These are phyloP conservation scores for Eimeria falciformis DNA, from an alignment of 169 alveolate genomes.

Conservation along the genomic window DNA sequence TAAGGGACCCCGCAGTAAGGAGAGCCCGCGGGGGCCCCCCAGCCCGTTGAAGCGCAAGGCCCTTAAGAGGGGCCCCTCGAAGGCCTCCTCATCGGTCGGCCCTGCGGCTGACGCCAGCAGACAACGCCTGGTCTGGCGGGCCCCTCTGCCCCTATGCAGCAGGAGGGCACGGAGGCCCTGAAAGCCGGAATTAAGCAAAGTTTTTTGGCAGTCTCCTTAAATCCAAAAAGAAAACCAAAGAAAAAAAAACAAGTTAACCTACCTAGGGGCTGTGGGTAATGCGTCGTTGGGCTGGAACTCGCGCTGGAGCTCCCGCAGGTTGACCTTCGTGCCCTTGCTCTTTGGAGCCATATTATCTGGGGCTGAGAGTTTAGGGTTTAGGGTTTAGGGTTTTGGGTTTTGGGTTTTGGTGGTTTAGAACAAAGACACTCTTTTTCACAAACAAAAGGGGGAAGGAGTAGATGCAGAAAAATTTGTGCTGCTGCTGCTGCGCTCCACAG, in stretches of 20 bases:
- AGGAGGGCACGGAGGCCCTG: neutral
- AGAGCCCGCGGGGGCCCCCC: constrained; percentile 1
- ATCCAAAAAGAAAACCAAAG: neutral
- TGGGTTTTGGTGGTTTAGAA: constrained; percentile 3
- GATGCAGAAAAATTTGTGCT: neutral
- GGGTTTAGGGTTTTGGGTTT: constrained; percentile 46
- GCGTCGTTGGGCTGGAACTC: neutral
- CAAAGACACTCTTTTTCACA: neutral
- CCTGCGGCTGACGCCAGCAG: too few relatives aligned
- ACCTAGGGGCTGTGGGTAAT: constrained; percentile 39
- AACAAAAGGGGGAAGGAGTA: neutral
- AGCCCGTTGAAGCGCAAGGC: neutral
- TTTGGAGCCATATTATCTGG: constrained; percentile 60
- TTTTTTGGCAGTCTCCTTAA: too few relatives aligned
- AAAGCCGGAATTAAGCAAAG: too few relatives aligned
- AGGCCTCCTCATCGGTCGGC: too few relatives aligned
- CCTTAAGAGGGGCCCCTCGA: neutral
- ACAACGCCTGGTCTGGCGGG: too few relatives aligned
- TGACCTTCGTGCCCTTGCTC: constrained; percentile 53
- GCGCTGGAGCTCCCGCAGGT: constrained; percentile 48
- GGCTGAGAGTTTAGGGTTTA: constrained; percentile 42
- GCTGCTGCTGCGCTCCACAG: constrained; percentile 7
- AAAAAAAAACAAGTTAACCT: neutral
- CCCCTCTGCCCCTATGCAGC: too few relatives aligned
- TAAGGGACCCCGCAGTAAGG: neutral